A percentile compares a stretch with the other conserved stretches of the same genome.
Evolutionary conservation across 2,329 filamentous ascomycete genomes (phyloP).

Genomic region (Diaporthe ampelina): DNA sequence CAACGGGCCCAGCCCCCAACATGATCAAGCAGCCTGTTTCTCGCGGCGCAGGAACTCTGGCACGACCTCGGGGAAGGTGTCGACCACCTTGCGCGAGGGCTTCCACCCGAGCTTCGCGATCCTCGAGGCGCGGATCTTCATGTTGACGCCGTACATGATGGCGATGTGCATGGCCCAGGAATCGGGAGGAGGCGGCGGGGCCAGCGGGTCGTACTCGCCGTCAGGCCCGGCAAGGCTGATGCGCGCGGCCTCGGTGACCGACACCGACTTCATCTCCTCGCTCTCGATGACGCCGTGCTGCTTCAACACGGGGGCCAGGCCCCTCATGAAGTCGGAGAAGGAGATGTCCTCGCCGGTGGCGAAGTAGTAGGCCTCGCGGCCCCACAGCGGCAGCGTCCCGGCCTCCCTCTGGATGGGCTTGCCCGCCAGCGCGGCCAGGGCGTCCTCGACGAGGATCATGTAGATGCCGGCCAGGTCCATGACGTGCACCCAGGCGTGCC

Average conservation of each 20-base stretch:
- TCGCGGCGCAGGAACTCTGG: slow-evolving; percentile 19
- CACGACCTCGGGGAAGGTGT: slow-evolving; percentile 24
- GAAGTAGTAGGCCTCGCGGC: slow-evolving; percentile 44
- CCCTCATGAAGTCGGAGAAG: slow-evolving; percentile 39
- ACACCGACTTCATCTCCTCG: slow-evolving; percentile 39
- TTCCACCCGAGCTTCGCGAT: slow-evolving; percentile 42
- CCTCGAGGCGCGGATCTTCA: slow-evolving; percentile 40
- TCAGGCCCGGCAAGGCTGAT: slow-evolving; percentile 40
- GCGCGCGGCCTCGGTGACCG: slow-evolving; percentile 41
- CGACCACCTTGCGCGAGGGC: slow-evolving; percentile 32
- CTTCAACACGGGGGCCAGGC: slow-evolving; percentile 36
- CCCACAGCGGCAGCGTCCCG: slow-evolving; percentile 38
- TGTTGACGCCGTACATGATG: slow-evolving; percentile 42
- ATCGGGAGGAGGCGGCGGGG: slow-evolving; percentile 42
- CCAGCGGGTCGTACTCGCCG: slow-evolving; percentile 42
- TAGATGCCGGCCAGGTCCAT: slow-evolving; percentile 42
- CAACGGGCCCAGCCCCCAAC: not conserved
- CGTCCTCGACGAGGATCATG: slow-evolving; percentile 42
- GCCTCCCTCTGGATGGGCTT: slow-evolving; percentile 23
- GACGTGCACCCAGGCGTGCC: slow-evolving; percentile 42
- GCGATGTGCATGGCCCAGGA: slow-evolving; percentile 44
- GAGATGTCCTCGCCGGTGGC: slow-evolving; percentile 37
- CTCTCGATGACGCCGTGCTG: slow-evolving; percentile 40
- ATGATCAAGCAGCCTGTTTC: not conserved
- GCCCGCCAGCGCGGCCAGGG: slow-evolving; percentile 37